Evolutionary conservation across 73 alveolate genomes (phyloP).

Genomic region (Paraurostyla sp.): DNA sequence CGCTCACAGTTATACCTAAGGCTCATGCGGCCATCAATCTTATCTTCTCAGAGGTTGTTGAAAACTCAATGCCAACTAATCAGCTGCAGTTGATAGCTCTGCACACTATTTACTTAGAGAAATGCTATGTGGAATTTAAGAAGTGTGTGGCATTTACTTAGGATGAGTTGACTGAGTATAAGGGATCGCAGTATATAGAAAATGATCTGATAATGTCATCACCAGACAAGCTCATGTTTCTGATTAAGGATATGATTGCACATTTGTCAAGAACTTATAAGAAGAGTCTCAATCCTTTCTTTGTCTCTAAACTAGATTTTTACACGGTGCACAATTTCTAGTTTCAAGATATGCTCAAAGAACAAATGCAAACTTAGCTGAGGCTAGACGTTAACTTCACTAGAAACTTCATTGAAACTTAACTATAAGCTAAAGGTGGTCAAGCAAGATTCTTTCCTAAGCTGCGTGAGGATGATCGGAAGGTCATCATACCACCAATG

Average conservation of each 20-base stretch:
- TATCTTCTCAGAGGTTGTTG: conserved; percentile 43
- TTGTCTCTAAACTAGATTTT: conserved; percentile 66
- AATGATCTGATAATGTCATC: conserved; percentile 64
- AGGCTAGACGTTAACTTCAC: conserved; percentile 42
- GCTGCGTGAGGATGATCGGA: conserved; percentile 60
- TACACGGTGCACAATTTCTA: conserved; percentile 59
- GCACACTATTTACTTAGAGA: conserved; percentile 40
- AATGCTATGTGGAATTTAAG: conserved; percentile 46
- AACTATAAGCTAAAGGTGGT: conserved; percentile 8
- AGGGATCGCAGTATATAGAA: conserved; percentile 69
- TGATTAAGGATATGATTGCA: conserved; percentile 63
- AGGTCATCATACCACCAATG: conserved; percentile 68
- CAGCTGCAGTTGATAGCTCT: conserved; percentile 28
- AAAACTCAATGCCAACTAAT: conserved; percentile 63
- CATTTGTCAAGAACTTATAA: conserved; percentile 50
- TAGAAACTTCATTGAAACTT: conserved; percentile 56
- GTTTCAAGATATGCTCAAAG: conserved; percentile 50
- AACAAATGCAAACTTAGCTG: conserved; percentile 14
- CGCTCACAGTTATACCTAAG: conserved; percentile 52
- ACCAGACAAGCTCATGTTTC: conserved; percentile 68
- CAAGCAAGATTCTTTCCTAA: conserved; percentile 69
- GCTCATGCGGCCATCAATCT: conserved; percentile 4
- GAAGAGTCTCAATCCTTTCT: conserved; percentile 64
- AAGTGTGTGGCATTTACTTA: conserved; percentile 48
- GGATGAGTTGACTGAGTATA: conserved; percentile 49